These are phyloP conservation scores for Microascus cirrosus DNA, from an alignment of 2,329 filamentous ascomycete genomes.

Conservation along the genomic window DNA sequence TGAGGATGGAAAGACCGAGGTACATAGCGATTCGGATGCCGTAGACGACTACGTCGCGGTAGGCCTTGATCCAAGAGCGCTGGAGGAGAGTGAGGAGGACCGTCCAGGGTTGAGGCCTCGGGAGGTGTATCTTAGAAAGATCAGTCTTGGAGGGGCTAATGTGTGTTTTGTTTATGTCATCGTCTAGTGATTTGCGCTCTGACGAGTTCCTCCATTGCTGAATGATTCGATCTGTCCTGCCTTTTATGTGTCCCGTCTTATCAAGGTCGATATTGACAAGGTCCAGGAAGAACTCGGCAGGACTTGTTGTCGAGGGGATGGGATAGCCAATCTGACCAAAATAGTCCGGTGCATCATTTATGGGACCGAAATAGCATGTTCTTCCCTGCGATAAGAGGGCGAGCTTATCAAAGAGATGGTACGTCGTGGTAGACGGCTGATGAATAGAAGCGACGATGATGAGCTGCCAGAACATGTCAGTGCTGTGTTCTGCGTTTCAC, in stretches of 20 bases:
- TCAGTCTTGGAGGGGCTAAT: slow-evolving; percentile 10
- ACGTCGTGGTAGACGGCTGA: slow-evolving; percentile 72
- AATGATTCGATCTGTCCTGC: slow-evolving; percentile 34
- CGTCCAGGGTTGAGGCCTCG: slow-evolving; percentile 30
- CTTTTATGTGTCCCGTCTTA: slow-evolving; percentile 19
- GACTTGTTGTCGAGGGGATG: slow-evolving; percentile 62
- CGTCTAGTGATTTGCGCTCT: slow-evolving; percentile 12
- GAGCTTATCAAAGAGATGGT: slow-evolving; percentile 70
- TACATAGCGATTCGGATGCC: slow-evolving; percentile 79
- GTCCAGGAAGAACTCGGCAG: slow-evolving; percentile 71
- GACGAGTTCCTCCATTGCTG: slow-evolving; percentile 38
- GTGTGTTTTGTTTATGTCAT: slow-evolving; percentile 14
- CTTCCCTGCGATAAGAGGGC: slow-evolving; percentile 60
- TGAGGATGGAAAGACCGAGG: slow-evolving; percentile 62
- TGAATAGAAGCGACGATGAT: slow-evolving; percentile 77
- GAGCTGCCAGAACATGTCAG: slow-evolving; percentile 30
- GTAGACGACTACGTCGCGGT: slow-evolving; percentile 75
- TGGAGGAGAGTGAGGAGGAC: slow-evolving; percentile 59
- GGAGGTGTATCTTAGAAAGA: slow-evolving; percentile 10
- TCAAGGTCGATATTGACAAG: slow-evolving; percentile 68
- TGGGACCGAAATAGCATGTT: slow-evolving; percentile 61
- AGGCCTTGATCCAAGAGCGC: slow-evolving; percentile 71
- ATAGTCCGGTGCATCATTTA: slow-evolving; percentile 46
- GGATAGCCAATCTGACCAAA: slow-evolving; percentile 49
- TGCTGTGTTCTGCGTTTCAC: not conserved